A percentile compares a stretch with the other conserved stretches of the same genome.
phyloP scores from a whole-genome alignment of 2,329 filamentous ascomycete genomes.

The Cordyceps militaris region DNA sequence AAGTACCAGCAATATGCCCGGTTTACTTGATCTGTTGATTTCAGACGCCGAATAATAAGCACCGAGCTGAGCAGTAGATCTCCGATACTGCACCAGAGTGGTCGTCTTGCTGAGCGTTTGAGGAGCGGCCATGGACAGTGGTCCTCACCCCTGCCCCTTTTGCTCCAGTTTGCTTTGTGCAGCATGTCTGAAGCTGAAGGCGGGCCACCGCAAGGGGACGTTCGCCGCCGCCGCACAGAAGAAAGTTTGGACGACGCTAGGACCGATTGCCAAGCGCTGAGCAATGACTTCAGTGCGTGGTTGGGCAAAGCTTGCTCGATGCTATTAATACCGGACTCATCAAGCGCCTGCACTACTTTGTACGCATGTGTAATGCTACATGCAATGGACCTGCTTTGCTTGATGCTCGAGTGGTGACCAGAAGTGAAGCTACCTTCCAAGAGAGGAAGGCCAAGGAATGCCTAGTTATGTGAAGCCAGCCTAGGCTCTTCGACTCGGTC shows the following conservation, averaged over 20 bases:
- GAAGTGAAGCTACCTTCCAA: background rate
- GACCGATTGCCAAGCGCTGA: background rate
- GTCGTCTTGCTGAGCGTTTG: background rate
- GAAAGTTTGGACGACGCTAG: constrained; percentile 6
- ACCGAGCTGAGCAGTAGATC: background rate
- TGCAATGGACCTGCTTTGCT: background rate
- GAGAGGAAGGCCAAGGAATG: constrained; percentile 4
- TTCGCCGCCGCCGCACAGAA: background rate
- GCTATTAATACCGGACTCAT: background rate
- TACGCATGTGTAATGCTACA: background rate
- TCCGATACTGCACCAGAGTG: background rate
- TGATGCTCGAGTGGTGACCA: background rate
- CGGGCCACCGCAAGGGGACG: background rate
- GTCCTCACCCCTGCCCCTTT: constrained; percentile 2
- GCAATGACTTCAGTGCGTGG: background rate
- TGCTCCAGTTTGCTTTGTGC: background rate
- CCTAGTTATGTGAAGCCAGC: background rate
- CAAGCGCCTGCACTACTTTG: background rate
- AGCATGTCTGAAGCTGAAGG: background rate
- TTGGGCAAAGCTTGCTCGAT: background rate
- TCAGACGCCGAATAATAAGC: background rate
- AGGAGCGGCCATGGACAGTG: background rate
- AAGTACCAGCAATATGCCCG: background rate
- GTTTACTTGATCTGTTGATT: background rate
- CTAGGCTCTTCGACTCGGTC: background rate